These are phyloP conservation scores for Coniosporium tulheliwenetii DNA, from an alignment of 2,329 filamentous ascomycete genomes.

Conservation along the genomic window DNA sequence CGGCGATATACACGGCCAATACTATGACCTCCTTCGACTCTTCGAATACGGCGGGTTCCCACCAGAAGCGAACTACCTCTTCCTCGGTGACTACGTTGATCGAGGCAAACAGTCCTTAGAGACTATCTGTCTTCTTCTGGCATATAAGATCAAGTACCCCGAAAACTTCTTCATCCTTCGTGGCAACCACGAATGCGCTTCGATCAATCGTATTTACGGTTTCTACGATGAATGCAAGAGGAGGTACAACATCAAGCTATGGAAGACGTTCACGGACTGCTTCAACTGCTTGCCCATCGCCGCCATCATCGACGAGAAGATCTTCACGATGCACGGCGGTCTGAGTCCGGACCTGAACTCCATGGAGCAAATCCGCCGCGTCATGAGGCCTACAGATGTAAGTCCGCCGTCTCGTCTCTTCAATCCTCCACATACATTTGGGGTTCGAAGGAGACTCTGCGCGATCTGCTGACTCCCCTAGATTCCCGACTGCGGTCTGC, in stretches of 20 bases:
- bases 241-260: slow-evolving; percentile 89
- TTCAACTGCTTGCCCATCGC: slow-evolving; percentile 95
- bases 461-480: slow-evolving; percentile 33
- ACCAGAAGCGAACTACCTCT: slow-evolving; percentile 97
- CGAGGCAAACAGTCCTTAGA: slow-evolving; percentile 98
- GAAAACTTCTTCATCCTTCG: slow-evolving; percentile 96
- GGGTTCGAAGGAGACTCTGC: slow-evolving; percentile 15
- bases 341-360: slow-evolving; percentile 95
- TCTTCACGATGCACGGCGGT: slow-evolving; percentile 99
- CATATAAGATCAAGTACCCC: slow-evolving; percentile 99
- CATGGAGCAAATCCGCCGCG: slow-evolving; percentile 98
- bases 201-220: slow-evolving; percentile 87
- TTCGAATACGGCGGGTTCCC: slow-evolving; percentile 99
- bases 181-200: slow-evolving; percentile 93
- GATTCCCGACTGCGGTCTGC: slow-evolving; percentile 95
- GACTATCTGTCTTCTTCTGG: slow-evolving; percentile 90
- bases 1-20: slow-evolving; percentile 97
- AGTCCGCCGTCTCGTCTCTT: slow-evolving; percentile 27
- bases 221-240: slow-evolving; percentile 99
- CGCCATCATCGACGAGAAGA: slow-evolving; percentile 94
- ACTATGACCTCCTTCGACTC: slow-evolving; percentile 90
- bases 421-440: background rate
- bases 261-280: slow-evolving; percentile 95
- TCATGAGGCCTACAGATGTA: slow-evolving; percentile 98
- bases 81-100: slow-evolving; percentile 97